Base-by-base conservation (phyloP, 768 basidiomycete species). In the Galerina marginata region DNA sequence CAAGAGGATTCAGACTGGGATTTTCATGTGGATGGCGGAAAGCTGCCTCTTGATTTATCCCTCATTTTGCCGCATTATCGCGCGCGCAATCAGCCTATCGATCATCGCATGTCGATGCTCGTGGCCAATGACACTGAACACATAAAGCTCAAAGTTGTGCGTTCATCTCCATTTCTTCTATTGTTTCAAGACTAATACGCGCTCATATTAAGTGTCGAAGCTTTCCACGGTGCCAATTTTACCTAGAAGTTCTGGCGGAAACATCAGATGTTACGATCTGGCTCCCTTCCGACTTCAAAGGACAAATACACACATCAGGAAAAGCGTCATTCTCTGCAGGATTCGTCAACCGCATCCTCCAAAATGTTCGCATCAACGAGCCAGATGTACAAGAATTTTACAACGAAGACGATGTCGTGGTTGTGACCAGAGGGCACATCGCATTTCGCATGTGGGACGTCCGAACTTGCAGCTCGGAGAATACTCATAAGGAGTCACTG, bases 401-500 rank as follows among this genome's bases (percentile, higher is more conserved):
- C 63, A 75, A 78, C 50, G 82, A 83, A 57, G 91, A 92, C 68
- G 83, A 86, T 67, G 84, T 91, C 49, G 74, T 86, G 49, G 82
- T 92, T 6, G 72, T 75, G 45, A 89, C 90, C n/a, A 66, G 68
- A 15, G 90, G 91, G 15, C 74, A 71, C 44, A 81, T 92, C 57
- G 83, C 81, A 3, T 89, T 92, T 72, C 85, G 86, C 33, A 91
- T 91, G 90, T 92, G 91, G 91, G 89, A 92, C 71, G 81, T 89
- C 54, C 81, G 82, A 62, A 84, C 86, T 14, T 80, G 83, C 63
- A 79, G 84, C 46, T 86, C 89, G 16, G 91, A 92, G 71, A 84
- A 82, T 47, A 58, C 75, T 47, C 83, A 82, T 57, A 86, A 83
- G 71, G 91, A 92, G 74, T 75, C 80, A 2, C 71, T 87, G 64